Base-by-base conservation (phyloP, 805 yeast species). In the Kuraishia floccosa region DNA sequence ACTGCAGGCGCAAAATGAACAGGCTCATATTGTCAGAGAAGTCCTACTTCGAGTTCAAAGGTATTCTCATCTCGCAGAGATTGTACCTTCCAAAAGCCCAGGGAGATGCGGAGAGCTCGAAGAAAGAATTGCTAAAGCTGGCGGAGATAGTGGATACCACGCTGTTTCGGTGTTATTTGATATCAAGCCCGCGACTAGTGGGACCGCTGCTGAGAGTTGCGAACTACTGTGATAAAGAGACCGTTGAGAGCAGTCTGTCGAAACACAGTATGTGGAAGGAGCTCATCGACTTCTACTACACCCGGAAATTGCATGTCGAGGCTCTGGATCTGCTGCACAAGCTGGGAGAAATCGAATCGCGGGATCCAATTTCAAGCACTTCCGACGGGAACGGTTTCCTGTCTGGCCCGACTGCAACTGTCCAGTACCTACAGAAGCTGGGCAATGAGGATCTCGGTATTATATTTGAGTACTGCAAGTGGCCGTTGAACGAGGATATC, bases 151-250 rank as follows among this genome's bases (percentile, higher is more conserved):
- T 91, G 2, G 98, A 89, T 46, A 80, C 94, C 0, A 65, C 84
- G 1, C 59, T 91, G 13, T 84, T 89, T 43, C 61, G 72, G 31
- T 72, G 91, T 36, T 89, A 91, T 47, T 59, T 74, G 35, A 47
- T 72, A n/a, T 70, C 72, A 19, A 72, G 72, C 33, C 81, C 83
- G 0, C 67, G 78, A 38, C 61, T 89, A 48, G 67, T 89, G 10
- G 94, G 89, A 0, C 91, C 97, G 0, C 67, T 89, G 14, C 61
- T 89, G 4, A 62, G 97, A 30, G 65, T 85, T 2, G 68, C 72
- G 17, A 91, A 87, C 49, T 60, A 63, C 40, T 85, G 96, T 56
- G 76, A 78, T 42, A 65, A 77, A 4, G 57, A 60, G 2, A 61
- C 71, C 2, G 94, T 84, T 2, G 69, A 71, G 30, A 50, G 54